These are phyloP conservation scores for Vigna mungo DNA, from an alignment of 306 rosid species.

Conservation along the genomic window DNA sequence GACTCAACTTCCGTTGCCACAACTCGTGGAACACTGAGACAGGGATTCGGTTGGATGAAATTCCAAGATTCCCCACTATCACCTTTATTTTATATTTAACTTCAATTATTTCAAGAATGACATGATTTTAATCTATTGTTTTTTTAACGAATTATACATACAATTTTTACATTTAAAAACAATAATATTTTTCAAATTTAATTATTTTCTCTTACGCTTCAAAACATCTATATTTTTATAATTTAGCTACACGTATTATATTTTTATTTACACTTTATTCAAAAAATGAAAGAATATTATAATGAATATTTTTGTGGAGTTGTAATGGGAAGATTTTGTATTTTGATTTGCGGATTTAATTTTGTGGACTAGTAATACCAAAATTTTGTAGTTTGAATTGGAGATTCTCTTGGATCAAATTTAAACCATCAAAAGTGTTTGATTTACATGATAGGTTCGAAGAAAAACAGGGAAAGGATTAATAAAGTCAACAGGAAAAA, in stretches of 20 bases:
- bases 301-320: background rate
- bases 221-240: too few relatives aligned
- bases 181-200: background rate
- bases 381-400: constrained; percentile 1
- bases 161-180: background rate
- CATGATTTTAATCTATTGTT: background rate
- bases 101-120: background rate
- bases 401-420: constrained; percentile 28
- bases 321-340: background rate
- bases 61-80: constrained; percentile 27
- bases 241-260: too few relatives aligned
- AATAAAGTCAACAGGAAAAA: constrained; percentile 24
- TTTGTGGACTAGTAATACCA: constrained; percentile 1
- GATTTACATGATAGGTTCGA: constrained; percentile 31
- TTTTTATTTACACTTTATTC: too few relatives aligned
- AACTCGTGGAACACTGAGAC: constrained; percentile 22
- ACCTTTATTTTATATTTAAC: background rate
- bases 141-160: background rate
- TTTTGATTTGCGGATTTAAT: background rate
- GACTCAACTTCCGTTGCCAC: background rate
- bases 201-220: background rate
- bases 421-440: constrained; percentile 43
- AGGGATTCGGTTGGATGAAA: constrained; percentile 29
- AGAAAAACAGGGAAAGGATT: constrained; percentile 33
- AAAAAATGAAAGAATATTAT: background rate